These are phyloP conservation scores for Lepiota venenata DNA, from an alignment of 768 basidiomycete species.

Conservation along the genomic window DNA sequence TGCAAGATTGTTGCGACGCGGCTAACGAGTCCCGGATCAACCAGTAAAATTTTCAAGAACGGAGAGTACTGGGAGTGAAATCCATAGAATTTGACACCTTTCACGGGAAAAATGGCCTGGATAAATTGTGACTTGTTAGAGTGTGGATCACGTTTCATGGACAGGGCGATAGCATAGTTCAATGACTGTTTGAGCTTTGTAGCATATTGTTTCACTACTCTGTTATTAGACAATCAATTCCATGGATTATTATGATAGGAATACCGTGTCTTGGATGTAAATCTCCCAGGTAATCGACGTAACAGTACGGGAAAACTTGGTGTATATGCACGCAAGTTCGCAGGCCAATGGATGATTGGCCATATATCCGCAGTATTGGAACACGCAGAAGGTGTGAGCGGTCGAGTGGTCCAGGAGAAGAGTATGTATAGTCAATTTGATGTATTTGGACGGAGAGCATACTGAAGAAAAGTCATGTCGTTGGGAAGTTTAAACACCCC, in stretches of 20 bases:
- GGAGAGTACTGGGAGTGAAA: constrained; percentile 83
- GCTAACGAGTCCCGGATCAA: constrained; percentile 65
- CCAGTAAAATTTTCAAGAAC: constrained; percentile 83
- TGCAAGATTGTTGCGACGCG: constrained; percentile 75
- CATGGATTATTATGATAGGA: constrained; percentile 6
- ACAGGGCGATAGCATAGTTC: constrained; percentile 83
- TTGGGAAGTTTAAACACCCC: not conserved
- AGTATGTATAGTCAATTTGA: constrained; percentile 64
- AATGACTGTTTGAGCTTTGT: constrained; percentile 67
- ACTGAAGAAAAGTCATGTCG: not conserved
- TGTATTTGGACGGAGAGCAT: constrained; percentile 16
- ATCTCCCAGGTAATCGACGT: constrained; percentile 73
- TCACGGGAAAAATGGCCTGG: constrained; percentile 79
- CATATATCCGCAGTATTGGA: constrained; percentile 86
- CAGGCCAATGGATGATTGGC: constrained; percentile 70
- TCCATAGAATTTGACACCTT: constrained; percentile 96
- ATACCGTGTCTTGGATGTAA: constrained; percentile 63
- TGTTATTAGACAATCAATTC: constrained; percentile 2
- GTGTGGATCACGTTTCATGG: constrained; percentile 68
- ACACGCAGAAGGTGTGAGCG: constrained; percentile 57
- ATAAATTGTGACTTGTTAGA: constrained; percentile 57
- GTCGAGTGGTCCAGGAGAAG: constrained; percentile 60
- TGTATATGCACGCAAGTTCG: constrained; percentile 89
- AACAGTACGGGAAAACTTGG: constrained; percentile 94
- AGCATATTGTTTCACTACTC: constrained; percentile 70